Percentiles rank a stretch among this genome's conserved stretches.
phyloP scores from a whole-genome alignment of 129 eudicot genomes.

The Logfia minima region DNA sequence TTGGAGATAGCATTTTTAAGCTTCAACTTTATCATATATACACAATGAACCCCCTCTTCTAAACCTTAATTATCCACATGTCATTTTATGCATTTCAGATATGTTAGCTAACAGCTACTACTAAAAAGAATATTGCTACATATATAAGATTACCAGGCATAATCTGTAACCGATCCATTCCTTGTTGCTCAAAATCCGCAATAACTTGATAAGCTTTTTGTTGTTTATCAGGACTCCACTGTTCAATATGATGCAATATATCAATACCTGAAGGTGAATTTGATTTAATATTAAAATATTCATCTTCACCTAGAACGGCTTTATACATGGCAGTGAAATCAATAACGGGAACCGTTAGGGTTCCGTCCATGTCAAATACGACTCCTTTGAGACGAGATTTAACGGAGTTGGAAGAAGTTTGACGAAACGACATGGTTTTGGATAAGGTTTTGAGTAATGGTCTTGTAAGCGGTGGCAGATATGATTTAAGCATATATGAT shows the following conservation, averaged over 20 bases:
- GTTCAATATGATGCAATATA: slow-evolving; percentile 71
- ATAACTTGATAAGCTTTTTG: slow-evolving; percentile 60
- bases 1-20: too few species aligned
- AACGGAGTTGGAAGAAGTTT: background rate
- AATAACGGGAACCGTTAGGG: slow-evolving; percentile 90
- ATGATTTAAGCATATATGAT: background rate
- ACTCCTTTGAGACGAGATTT: slow-evolving; percentile 53
- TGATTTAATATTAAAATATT: slow-evolving; percentile 39
- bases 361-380: slow-evolving; percentile 98
- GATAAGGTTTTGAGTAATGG: background rate
- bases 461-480: background rate
- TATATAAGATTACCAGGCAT: slow-evolving; percentile 68
- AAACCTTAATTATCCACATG: too few species aligned
- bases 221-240: slow-evolving; percentile 61
- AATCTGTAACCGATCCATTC: slow-evolving; percentile 75
- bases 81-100: background rate
- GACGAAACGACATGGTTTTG: background rate
- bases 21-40: too few species aligned
- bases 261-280: slow-evolving; percentile 72
- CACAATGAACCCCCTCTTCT: too few species aligned
- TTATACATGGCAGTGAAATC: slow-evolving; percentile 91
- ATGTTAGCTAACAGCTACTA: too few species aligned
- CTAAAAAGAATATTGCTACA: too few species aligned
- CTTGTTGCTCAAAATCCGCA: slow-evolving; percentile 75
- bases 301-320: slow-evolving; percentile 74